phyloP scores from a whole-genome alignment of 208 protist genomes.

The Wallacemonas sp. region DNA sequence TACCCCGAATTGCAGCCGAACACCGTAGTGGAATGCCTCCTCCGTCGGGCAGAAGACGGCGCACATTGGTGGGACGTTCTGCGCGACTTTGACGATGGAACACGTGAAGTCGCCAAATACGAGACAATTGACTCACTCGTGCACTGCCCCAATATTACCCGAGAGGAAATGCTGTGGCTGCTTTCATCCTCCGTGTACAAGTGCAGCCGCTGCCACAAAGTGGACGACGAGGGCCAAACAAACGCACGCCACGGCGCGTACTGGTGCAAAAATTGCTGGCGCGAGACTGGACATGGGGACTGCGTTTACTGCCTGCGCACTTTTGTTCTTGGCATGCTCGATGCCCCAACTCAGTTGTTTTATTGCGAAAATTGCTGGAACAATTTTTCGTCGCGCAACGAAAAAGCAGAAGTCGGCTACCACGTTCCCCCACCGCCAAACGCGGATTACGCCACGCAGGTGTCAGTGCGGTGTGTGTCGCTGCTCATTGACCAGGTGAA shows the following conservation, averaged over 20 bases:
- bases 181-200: constrained; percentile 57
- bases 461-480: constrained; percentile 71
- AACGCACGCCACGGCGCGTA: constrained; percentile 63
- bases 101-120: constrained; percentile 27
- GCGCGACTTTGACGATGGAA: constrained; percentile 34
- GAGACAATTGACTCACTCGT: constrained; percentile 67
- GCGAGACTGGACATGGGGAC: constrained; percentile 80
- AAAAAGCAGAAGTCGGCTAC: constrained; percentile 67
- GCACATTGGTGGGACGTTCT: constrained; percentile 89
- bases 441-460: constrained; percentile 71
- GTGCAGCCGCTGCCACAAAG: constrained; percentile 73
- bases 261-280: constrained; percentile 84
- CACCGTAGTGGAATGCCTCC: constrained; percentile 66
- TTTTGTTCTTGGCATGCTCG: constrained; percentile 63
- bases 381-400: constrained; percentile 63
- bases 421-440: constrained; percentile 74
- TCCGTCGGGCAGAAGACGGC: constrained; percentile 62
- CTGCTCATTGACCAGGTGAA: constrained; percentile 79
- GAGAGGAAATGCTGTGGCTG: constrained; percentile 80
- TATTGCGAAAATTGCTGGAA: constrained; percentile 87
- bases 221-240: constrained; percentile 68
- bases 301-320: constrained; percentile 75
- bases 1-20: constrained; percentile 43
- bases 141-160: constrained; percentile 58
- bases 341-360: constrained; percentile 59